phyloP scores from a whole-genome alignment of 2,329 filamentous ascomycete genomes.

The Xylariaceae sp. region DNA sequence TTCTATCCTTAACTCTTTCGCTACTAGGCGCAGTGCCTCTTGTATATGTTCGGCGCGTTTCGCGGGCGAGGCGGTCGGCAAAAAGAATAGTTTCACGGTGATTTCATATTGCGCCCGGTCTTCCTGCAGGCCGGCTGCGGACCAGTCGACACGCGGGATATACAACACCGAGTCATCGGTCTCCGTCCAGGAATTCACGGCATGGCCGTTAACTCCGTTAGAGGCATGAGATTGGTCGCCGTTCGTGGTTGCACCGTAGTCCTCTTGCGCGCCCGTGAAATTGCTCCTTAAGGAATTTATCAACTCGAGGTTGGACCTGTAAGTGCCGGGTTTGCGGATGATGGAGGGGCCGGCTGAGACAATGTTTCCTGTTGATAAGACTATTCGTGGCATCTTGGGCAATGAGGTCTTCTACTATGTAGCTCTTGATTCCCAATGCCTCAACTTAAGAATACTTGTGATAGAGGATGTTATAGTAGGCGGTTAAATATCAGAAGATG shows the following conservation, averaged over 20 bases:
- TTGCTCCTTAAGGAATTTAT: conserved; percentile 83
- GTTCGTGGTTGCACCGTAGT: conserved; percentile 38
- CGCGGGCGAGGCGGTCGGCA: conserved; percentile 64
- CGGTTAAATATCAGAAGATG: no score
- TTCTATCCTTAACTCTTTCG: conserved; percentile 70
- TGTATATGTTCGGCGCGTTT: conserved; percentile 66
- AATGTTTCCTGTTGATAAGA: conserved; percentile 56
- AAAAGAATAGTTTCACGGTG: conserved; percentile 91
- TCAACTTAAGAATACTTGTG: no score
- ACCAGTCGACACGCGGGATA: conserved; percentile 74
- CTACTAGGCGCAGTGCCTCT: conserved; percentile 76
- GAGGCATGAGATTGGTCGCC: conserved; percentile 20
- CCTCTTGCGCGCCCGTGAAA: conserved; percentile 69
- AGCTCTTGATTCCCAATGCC: no score
- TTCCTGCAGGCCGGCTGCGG: conserved; percentile 68
- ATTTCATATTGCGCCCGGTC: conserved; percentile 86
- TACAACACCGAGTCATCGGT: conserved; percentile 59
- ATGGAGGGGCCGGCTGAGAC: conserved; percentile 81
- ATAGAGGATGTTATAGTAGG: no score
- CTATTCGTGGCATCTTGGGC: conserved; percentile 27
- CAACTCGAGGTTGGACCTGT: conserved; percentile 89
- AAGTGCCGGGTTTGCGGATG: conserved; percentile 70
- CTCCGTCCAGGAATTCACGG: conserved; percentile 63
- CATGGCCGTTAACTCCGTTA: conserved; percentile 28
- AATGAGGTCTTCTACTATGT: no score